Evolutionary conservation across 169 alveolate genomes (phyloP).

Genomic region (Eimeria acervulina): DNA sequence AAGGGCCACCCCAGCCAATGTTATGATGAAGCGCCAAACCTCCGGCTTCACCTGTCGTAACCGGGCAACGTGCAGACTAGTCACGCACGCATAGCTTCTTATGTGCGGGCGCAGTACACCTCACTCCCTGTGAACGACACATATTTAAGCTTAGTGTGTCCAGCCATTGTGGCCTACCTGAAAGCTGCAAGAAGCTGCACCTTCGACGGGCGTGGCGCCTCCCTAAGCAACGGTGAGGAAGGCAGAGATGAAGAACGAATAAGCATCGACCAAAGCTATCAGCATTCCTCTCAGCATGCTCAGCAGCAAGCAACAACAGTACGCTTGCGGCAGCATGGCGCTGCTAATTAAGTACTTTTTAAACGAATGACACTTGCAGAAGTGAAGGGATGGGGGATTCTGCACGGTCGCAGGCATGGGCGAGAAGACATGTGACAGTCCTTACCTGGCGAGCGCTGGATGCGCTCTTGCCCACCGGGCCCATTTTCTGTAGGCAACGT

Average conservation of each 20-base stretch:
- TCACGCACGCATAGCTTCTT: no score
- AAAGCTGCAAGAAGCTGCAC: slow-evolving; percentile 12
- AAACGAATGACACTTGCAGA: neutral
- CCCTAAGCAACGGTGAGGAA: neutral
- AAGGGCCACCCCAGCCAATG: neutral
- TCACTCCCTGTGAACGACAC: neutral
- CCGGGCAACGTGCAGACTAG: neutral
- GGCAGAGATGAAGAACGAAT: neutral
- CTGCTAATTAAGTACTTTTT: no score
- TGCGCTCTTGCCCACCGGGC: slow-evolving; percentile 61
- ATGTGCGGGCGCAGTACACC: neutral
- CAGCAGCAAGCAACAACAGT: neutral
- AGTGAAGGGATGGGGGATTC: neutral
- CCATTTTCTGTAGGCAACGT: slow-evolving; percentile 69
- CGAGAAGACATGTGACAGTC: neutral
- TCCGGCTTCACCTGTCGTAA: neutral
- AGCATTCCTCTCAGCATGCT: neutral
- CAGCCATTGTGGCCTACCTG: slow-evolving; percentile 12
- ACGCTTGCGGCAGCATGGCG: neutral
- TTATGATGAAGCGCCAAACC: neutral
- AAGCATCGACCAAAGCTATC: neutral
- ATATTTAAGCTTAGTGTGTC: no score
- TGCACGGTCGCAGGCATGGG: neutral
- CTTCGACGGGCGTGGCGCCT: slow-evolving; percentile 39
- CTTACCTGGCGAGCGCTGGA: slow-evolving; percentile 65